Conservation (phyloP, 2,329 filamentous ascomycete genomes). For the Arthrobotrys iridis region DNA sequence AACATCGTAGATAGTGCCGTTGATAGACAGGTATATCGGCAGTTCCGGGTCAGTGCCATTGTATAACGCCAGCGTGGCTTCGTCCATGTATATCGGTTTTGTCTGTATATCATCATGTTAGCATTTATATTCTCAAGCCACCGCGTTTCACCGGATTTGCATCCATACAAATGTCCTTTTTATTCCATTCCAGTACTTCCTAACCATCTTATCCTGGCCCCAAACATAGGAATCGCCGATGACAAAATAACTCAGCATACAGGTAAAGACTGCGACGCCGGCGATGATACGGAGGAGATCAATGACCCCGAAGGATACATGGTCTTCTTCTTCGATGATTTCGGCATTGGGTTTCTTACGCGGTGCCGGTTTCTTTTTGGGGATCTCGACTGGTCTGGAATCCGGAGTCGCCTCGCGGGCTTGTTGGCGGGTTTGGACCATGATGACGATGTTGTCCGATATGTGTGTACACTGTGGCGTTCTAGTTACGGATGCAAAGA, state of each 20-base stretch:
- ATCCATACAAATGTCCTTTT: conserved; percentile 66
- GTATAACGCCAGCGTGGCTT: conserved; percentile 76
- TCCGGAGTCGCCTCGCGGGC: conserved; percentile 29
- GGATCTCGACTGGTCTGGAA: conserved; percentile 26
- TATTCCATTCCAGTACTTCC: conserved; percentile 69
- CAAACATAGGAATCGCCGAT: conserved; percentile 77
- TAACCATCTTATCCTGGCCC: conserved; percentile 73
- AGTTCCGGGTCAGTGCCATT: conserved; percentile 78
- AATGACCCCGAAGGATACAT: conserved; percentile 64
- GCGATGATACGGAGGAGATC: conserved; percentile 76
- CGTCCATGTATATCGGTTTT: conserved; percentile 76
- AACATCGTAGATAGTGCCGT: conserved; percentile 87
- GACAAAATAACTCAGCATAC: conserved; percentile 78
- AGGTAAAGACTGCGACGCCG: conserved; percentile 73
- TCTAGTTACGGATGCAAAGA: too few relatives aligned
- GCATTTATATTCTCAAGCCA: background rate
- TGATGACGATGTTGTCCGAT: conserved; percentile 29
- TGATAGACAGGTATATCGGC: conserved; percentile 90
- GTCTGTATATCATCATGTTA: conserved; percentile 59
- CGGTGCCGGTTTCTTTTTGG: conserved; percentile 33
- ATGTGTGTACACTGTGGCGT: background rate
- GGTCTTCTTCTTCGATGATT: conserved; percentile 54
- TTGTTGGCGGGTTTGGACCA: conserved; percentile 42
- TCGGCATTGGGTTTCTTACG: conserved; percentile 20
- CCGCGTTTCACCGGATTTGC: conserved; percentile 13